Percentiles rank a stretch among this genome's conserved stretches.
Evolutionary conservation across 1,284 basidiomycete species (phyloP).

Genomic region (Cryptococcus sp.): DNA sequence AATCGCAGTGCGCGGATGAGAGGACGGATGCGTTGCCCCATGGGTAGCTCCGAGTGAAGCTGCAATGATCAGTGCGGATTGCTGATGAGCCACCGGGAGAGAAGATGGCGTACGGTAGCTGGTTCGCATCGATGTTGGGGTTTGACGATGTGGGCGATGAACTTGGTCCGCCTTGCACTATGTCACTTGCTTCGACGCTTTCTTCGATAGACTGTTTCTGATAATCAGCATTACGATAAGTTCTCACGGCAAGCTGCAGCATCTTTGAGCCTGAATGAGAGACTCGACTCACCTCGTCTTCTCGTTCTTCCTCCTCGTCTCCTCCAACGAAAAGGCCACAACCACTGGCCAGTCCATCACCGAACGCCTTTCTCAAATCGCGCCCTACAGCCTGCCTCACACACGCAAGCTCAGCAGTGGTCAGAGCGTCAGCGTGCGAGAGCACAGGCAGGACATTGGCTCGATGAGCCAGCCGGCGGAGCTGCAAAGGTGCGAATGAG

Average conservation of each 20-base stretch:
- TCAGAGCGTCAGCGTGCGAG: constrained; percentile 40
- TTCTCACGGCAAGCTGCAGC: no score
- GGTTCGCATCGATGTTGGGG: neutral
- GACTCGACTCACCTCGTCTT: no score
- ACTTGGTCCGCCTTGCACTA: neutral
- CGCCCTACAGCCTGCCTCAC: constrained; percentile 29
- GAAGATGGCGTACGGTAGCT: constrained; percentile 15
- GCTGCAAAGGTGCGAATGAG: constrained; percentile 18
- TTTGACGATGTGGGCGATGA: constrained; percentile 5
- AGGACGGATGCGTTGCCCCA: constrained; percentile 44
- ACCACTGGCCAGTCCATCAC: neutral
- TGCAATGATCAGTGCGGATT: constrained; percentile 1
- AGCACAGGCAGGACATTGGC: constrained; percentile 47
- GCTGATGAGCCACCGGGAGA: constrained; percentile 6
- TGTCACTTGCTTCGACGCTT: no score
- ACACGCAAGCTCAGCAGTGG: constrained; percentile 28
- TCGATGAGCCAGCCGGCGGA: constrained; percentile 34
- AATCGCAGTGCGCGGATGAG: constrained; percentile 35
- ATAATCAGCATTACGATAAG: no score
- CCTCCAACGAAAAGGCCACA: no score
- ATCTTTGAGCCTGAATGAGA: no score
- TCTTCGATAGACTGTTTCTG: no score
- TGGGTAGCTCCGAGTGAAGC: constrained; percentile 23
- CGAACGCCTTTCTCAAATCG: constrained; percentile 27
- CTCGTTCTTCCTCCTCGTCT: no score